Conservation (phyloP, 441 rosid genomes). For the Theobroma grandiflorum region DNA sequence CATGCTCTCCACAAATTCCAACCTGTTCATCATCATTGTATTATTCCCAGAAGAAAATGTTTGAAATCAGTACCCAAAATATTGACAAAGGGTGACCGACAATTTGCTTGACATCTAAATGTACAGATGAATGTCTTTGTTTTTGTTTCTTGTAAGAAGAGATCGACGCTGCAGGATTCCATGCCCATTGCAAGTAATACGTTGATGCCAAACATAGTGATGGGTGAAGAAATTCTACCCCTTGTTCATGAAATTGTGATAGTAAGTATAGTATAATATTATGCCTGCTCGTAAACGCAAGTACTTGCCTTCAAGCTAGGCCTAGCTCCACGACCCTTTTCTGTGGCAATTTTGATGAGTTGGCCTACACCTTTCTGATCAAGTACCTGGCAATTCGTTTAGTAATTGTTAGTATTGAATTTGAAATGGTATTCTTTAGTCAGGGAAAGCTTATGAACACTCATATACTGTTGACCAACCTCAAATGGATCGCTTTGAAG, state of each 20-base stretch:
- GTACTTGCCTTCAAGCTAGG: conserved; percentile 80
- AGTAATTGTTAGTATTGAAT: neutral
- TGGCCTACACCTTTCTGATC: conserved; percentile 96
- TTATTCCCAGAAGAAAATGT: neutral
- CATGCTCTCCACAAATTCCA: conserved; percentile 97
- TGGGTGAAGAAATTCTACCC: too few relatives aligned
- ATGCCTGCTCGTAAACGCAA: neutral
- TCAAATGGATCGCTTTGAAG: conserved; percentile 91
- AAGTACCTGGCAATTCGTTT: conserved; percentile 64
- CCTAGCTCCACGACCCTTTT: conserved; percentile 84
- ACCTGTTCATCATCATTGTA: conserved; percentile 51
- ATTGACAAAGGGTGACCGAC: neutral
- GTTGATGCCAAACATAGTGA: too few relatives aligned
- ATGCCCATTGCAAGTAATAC: neutral
- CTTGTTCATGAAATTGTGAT: neutral
- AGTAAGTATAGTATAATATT: too few relatives aligned
- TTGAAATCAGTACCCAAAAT: neutral
- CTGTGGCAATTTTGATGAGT: conserved; percentile 85
- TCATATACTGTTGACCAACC: conserved; percentile 44
- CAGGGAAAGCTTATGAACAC: neutral
- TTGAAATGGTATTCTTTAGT: neutral
- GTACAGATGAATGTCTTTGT: neutral
- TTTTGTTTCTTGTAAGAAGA: neutral
- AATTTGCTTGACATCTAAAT: neutral
- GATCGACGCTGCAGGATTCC: neutral